Conservation (phyloP, 2,329 filamentous ascomycete genomes). For the Apiospora arundinis region DNA sequence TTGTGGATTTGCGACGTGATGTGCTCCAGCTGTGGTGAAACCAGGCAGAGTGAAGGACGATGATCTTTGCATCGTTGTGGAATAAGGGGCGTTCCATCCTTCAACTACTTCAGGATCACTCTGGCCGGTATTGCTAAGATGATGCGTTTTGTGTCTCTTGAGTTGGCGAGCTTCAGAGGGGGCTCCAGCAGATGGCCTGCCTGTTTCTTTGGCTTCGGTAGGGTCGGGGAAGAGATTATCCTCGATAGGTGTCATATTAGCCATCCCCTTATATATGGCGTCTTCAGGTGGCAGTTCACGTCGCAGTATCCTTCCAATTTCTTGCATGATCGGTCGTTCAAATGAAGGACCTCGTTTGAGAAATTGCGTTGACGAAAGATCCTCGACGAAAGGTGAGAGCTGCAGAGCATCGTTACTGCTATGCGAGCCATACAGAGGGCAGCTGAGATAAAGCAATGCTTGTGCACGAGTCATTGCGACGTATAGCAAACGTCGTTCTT, state of each 20-base stretch:
- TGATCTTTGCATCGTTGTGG: constrained; percentile 67
- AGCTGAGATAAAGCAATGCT: constrained; percentile 84
- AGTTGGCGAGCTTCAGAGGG: constrained; percentile 29
- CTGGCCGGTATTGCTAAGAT: constrained; percentile 44
- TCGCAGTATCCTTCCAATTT: constrained; percentile 74
- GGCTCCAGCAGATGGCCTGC: constrained; percentile 30
- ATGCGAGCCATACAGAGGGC: constrained; percentile 71
- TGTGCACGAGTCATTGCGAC: constrained; percentile 97
- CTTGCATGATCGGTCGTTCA: constrained; percentile 64
- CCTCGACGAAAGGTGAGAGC: constrained; percentile 75
- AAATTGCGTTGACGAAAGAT: constrained; percentile 39
- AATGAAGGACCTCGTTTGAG: constrained; percentile 72
- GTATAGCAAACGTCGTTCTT: constrained; percentile 88
- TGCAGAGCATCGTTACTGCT: constrained; percentile 63
- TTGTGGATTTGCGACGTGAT: constrained; percentile 48
- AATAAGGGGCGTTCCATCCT: constrained; percentile 47
- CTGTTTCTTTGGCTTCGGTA: constrained; percentile 46
- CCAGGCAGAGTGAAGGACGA: constrained; percentile 66
- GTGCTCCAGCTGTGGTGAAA: constrained; percentile 67
- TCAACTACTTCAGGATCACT: constrained; percentile 44
- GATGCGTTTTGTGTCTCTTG: constrained; percentile 38
- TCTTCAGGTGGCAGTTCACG: constrained; percentile 64
- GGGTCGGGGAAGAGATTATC: constrained; percentile 76
- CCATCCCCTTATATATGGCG: constrained; percentile 59
- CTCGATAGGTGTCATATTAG: constrained; percentile 61